Percentiles rank a stretch among this genome's conserved stretches.
These are phyloP conservation scores for Pseudognaphalium luteoalbum DNA, from an alignment of 129 eudicot species.

Conservation along the genomic window DNA sequence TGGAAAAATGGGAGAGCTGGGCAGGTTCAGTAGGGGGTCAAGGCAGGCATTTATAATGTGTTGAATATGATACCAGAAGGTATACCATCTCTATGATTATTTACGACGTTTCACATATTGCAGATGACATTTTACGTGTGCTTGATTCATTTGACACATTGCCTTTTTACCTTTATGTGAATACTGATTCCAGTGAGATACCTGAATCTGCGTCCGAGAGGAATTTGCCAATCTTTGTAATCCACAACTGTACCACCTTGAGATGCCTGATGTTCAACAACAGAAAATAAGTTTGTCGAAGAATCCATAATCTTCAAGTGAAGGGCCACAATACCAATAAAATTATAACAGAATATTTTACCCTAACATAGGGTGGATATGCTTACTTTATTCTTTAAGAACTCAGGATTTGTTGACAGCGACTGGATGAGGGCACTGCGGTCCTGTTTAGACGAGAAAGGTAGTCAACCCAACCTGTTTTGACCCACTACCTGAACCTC, in stretches of 20 bases:
- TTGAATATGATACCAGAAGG: background rate
- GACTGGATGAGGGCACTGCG: constrained; percentile 74
- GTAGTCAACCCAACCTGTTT: background rate
- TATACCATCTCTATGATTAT: background rate
- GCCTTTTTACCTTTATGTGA: background rate
- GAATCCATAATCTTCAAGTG: background rate
- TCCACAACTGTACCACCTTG: constrained; percentile 76
- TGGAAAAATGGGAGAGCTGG: background rate
- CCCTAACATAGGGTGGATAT: background rate
- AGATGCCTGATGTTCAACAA: constrained; percentile 64
- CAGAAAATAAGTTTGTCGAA: constrained; percentile 7
- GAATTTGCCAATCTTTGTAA: constrained; percentile 99
- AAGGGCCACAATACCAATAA: background rate
- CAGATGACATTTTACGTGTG: background rate
- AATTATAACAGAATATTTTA: background rate
- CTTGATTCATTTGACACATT: background rate
- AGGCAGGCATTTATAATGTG: background rate
- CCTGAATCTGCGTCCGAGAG: constrained; percentile 99
- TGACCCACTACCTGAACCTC: background rate
- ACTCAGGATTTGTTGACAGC: constrained; percentile 91
- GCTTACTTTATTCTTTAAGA: constrained; percentile 82
- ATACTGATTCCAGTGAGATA: background rate
- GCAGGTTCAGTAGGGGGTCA: background rate
- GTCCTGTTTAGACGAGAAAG: constrained; percentile 57
- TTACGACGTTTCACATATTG: background rate